phyloP scores from a whole-genome alignment of 257 asterid genomes.

The Nicotiana attenuata region DNA sequence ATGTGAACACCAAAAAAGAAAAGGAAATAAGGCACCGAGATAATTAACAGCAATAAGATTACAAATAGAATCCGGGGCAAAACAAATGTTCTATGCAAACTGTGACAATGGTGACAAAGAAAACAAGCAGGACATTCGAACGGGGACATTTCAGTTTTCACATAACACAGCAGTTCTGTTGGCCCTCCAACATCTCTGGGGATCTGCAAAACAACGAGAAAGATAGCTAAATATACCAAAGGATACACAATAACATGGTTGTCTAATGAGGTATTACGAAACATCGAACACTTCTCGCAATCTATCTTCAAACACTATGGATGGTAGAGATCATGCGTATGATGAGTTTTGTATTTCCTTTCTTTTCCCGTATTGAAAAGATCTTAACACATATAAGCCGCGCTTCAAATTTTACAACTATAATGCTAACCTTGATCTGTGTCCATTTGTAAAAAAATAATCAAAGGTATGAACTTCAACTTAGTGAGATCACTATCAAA shows the following conservation, averaged over 20 bases:
- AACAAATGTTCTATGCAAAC: background rate
- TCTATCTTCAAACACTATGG: background rate
- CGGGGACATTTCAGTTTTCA: slow-evolving; percentile 20
- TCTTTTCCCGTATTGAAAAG: background rate
- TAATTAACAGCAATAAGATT: background rate
- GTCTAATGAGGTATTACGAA: background rate
- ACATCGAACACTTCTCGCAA: background rate
- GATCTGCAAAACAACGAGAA: slow-evolving; percentile 46
- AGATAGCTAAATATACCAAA: background rate
- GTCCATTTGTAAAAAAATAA: background rate
- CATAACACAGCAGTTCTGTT: slow-evolving; percentile 59
- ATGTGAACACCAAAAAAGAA: background rate
- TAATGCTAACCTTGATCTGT: background rate
- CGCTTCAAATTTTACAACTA: background rate
- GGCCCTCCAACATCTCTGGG: slow-evolving; percentile 75
- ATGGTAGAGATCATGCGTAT: background rate
- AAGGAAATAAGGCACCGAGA: background rate
- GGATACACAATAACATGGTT: background rate
- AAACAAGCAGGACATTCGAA: background rate
- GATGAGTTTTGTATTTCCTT: background rate
- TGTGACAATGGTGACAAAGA: background rate
- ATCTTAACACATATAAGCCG: background rate
- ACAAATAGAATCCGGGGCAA: background rate
- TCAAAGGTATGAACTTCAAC: background rate
- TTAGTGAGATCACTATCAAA: background rate